phyloP scores from a whole-genome alignment of 495 filamentous ascomycete species.

The Penicillium diatomitis region DNA sequence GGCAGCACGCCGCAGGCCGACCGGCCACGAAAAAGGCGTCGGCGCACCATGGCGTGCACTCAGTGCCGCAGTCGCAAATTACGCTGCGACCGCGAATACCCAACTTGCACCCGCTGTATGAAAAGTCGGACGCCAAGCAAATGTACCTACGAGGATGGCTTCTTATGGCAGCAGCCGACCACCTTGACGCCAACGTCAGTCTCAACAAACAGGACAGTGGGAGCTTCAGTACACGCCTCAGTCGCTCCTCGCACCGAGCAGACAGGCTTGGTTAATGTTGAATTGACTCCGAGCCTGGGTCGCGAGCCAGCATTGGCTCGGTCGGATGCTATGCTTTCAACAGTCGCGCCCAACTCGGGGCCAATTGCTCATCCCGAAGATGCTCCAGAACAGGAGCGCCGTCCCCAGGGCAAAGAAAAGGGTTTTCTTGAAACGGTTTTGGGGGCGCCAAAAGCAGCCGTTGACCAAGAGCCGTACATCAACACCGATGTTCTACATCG shows the following conservation, averaged over 20 bases:
- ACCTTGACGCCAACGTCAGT: constrained; percentile 25
- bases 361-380: not conserved
- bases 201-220: constrained; percentile 17
- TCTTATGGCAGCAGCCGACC: constrained; percentile 39
- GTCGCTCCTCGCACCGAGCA: constrained; percentile 14
- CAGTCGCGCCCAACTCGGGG: constrained; percentile 3
- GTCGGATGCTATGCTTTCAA: constrained; percentile 16
- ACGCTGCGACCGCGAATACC: constrained; percentile 59
- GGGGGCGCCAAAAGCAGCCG: constrained; percentile 32
- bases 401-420: constrained; percentile 16
- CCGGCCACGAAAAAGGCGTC: constrained; percentile 32
- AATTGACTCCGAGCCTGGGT: constrained; percentile 29
- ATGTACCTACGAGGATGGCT: constrained; percentile 40
- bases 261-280: constrained; percentile 16
- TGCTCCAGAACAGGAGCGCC: not conserved
- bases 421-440: constrained; percentile 38
- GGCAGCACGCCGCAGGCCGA: constrained; percentile 9
- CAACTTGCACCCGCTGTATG: constrained; percentile 52
- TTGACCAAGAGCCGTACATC: constrained; percentile 31
- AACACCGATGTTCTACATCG: constrained; percentile 25
- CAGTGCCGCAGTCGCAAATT: constrained; percentile 60
- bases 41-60: constrained; percentile 35
- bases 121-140: constrained; percentile 38
- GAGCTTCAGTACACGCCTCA: constrained; percentile 9
- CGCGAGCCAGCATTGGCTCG: constrained; percentile 23